phyloP scores from a whole-genome alignment of 129 eudicot genomes.

The Flaveria linearis region DNA sequence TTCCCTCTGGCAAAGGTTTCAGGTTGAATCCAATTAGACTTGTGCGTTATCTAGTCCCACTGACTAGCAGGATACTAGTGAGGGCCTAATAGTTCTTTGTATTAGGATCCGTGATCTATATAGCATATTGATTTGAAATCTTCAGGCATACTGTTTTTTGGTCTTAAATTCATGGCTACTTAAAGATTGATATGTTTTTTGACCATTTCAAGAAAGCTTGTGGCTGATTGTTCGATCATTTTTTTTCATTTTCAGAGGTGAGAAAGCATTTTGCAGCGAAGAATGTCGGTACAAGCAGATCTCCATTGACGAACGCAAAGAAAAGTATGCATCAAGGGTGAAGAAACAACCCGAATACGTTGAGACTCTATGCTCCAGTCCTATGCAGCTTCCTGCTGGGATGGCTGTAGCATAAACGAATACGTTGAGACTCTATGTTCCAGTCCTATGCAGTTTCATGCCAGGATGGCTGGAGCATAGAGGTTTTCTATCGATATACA shows the following conservation, averaged over 20 bases:
- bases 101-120: background rate
- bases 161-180: background rate
- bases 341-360: constrained; percentile 49
- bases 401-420: constrained; percentile 61
- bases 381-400: constrained; percentile 60
- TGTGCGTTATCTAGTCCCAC: background rate
- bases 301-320: constrained; percentile 56
- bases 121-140: background rate
- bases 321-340: constrained; percentile 48
- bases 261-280: constrained; percentile 78
- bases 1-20: background rate
- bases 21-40: background rate
- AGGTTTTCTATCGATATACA: constrained; percentile 9
- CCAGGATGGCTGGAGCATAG: constrained; percentile 67
- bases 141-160: background rate
- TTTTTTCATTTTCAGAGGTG: constrained; percentile 52
- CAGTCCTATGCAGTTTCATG: constrained; percentile 55
- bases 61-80: background rate
- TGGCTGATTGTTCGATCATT: background rate
- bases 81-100: background rate
- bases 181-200: background rate
- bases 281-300: constrained; percentile 74
- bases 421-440: constrained; percentile 56
- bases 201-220: background rate
- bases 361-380: constrained; percentile 56